phyloP scores from a whole-genome alignment of 169 alveolate species.

The Babesia caballi region DNA sequence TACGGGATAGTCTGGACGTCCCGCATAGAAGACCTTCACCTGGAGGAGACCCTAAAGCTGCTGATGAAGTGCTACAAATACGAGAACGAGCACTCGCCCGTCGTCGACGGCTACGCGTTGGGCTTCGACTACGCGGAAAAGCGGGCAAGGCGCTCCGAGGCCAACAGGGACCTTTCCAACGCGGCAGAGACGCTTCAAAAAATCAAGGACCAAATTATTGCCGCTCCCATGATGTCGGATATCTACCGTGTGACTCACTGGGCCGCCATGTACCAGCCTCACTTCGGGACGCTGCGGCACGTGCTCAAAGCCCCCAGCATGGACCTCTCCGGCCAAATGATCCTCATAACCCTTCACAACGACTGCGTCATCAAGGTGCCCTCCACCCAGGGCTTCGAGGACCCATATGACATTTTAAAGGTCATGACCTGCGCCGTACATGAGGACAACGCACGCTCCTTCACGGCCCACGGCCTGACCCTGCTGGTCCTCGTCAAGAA shows the following conservation, averaged over 20 bases:
- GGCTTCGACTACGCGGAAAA: constrained; percentile 1
- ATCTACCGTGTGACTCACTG: neutral
- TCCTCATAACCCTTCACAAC: neutral
- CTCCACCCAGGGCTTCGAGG: neutral
- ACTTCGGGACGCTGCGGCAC: constrained; percentile 3
- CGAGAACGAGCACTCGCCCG: neutral
- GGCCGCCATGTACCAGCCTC: neutral
- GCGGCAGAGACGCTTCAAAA: neutral
- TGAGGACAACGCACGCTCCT: neutral
- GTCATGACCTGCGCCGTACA: neutral
- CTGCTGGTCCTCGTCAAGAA: neutral
- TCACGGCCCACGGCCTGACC: constrained; percentile 11
- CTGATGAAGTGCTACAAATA: neutral
- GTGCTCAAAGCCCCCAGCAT: neutral
- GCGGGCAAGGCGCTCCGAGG: neutral
- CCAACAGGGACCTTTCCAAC: neutral
- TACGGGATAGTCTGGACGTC: neutral
- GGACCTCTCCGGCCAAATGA: neutral
- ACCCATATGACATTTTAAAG: neutral
- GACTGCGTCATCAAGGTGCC: constrained; percentile 17
- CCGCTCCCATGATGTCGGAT: constrained; percentile 13
- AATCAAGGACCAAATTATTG: neutral
- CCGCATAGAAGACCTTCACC: neutral
- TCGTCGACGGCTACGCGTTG: constrained; percentile 13
- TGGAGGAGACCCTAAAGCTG: neutral